Evolutionary conservation across 306 rosid genomes (phyloP).

Genomic region (Vigna reflexopilosa): DNA sequence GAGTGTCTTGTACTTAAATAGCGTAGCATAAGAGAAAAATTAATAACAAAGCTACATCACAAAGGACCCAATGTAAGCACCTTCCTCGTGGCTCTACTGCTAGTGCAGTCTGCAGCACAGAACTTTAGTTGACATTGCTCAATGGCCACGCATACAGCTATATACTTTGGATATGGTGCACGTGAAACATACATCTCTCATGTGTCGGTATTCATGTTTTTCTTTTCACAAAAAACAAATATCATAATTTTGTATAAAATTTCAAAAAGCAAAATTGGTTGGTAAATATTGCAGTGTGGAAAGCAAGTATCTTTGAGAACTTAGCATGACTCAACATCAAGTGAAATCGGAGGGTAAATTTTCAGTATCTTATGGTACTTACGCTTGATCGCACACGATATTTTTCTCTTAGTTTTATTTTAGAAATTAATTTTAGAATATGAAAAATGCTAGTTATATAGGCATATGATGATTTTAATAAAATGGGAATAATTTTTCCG

Average conservation of each 20-base stretch:
- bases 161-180: neutral
- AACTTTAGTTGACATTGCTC: neutral
- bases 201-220: neutral
- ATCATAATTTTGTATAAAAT: neutral
- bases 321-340: neutral
- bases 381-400: neutral
- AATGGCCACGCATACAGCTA: neutral
- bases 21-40: constrained; percentile 27
- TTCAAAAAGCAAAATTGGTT: constrained; percentile 10
- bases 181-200: constrained; percentile 1
- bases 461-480: neutral
- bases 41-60: neutral
- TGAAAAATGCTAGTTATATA: neutral
- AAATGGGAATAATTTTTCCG: neutral
- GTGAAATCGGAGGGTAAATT: neutral
- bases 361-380: neutral
- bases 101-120: neutral
- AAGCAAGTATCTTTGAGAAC: neutral
- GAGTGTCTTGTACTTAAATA: constrained; percentile 17
- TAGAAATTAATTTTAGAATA: neutral
- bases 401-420: neutral
- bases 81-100: constrained; percentile 11
- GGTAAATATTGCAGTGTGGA: constrained; percentile 14
- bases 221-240: neutral
- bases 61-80: neutral